Percentiles rank a stretch among this genome's conserved stretches.
These are phyloP conservation scores for Porpolomopsis calyptriformis DNA, from an alignment of 768 basidiomycete genomes.

Conservation along the genomic window DNA sequence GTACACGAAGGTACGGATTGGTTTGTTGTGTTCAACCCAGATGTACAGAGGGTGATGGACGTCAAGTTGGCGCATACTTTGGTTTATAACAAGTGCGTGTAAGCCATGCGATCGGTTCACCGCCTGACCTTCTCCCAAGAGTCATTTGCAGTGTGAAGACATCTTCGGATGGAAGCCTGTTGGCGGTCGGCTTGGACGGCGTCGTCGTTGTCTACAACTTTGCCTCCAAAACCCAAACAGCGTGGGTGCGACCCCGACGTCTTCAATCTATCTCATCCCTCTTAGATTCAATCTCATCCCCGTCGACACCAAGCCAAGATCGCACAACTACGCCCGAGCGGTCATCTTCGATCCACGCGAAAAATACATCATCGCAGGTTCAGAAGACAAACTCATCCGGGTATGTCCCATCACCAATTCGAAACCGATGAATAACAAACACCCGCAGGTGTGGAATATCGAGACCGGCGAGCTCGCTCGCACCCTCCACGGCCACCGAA, in stretches of 20 bases:
- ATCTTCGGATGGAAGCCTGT: constrained; percentile 65
- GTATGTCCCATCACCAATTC: background rate
- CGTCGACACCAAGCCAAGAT: constrained; percentile 82
- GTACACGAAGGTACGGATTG: constrained; percentile 69
- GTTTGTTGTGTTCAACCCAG: constrained; percentile 76
- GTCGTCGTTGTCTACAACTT: background rate
- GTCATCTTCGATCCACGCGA: constrained; percentile 92
- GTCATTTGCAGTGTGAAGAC: constrained; percentile 85
- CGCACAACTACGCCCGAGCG: constrained; percentile 82
- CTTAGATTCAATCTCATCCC: constrained; percentile 89
- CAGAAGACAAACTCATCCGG: constrained; percentile 61
- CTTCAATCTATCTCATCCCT: too few species aligned
- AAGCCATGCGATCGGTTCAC: constrained; percentile 43
- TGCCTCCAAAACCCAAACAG: constrained; percentile 32
- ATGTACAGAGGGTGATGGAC: constrained; percentile 58
- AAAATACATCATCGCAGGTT: constrained; percentile 84
- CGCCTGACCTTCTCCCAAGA: constrained; percentile 16
- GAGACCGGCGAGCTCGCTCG: constrained; percentile 57
- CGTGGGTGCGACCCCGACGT: too few species aligned
- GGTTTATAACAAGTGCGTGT: constrained; percentile 32
- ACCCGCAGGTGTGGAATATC: constrained; percentile 76
- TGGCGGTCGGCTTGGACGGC: constrained; percentile 51
- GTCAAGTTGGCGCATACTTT: constrained; percentile 69
- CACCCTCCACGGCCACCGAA: constrained; percentile 71
- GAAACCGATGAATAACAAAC: background rate